Evolutionary conservation across 306 rosid species (phyloP).

Genomic region (Datisca glomerata): DNA sequence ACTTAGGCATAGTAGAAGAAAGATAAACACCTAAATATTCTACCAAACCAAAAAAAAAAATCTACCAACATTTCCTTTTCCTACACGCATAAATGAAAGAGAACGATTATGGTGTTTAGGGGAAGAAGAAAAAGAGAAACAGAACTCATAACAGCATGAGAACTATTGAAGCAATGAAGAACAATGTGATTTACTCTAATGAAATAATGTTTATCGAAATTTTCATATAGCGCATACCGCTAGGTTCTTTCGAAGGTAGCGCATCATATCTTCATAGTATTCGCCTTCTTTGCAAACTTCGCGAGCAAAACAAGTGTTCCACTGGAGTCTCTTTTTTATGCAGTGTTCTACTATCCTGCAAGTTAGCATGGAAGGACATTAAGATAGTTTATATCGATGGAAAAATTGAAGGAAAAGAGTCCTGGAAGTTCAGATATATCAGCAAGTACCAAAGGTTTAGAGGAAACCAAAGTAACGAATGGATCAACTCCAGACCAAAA

Average conservation of each 20-base stretch:
- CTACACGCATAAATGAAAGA: too few species aligned
- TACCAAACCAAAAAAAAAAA: too few species aligned
- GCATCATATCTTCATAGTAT: constrained; percentile 84
- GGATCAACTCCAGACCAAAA: too few species aligned
- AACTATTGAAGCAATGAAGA: constrained; percentile 9
- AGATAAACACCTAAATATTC: too few species aligned
- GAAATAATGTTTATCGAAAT: constrained; percentile 12
- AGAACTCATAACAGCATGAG: background rate
- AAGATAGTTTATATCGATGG: background rate
- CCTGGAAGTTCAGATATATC: background rate
- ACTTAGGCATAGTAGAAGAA: too few species aligned
- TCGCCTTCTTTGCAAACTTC: constrained; percentile 75
- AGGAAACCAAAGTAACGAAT: background rate
- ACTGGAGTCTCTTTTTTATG: constrained; percentile 79
- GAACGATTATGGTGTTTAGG: too few species aligned
- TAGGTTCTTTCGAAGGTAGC: constrained; percentile 68
- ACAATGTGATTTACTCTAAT: constrained; percentile 9
- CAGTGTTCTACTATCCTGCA: constrained; percentile 73
- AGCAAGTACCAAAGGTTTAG: background rate
- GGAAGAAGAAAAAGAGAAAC: background rate
- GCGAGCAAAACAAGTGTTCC: constrained; percentile 68
- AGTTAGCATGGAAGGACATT: constrained; percentile 4
- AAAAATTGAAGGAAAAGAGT: constrained; percentile 2
- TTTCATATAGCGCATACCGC: constrained; percentile 46
- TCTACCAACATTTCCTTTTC: too few species aligned